Percentiles rank a stretch among this genome's conserved stretches.
Conservation (phyloP, 768 basidiomycete genomes). For the Saitozyma sp. region DNA sequence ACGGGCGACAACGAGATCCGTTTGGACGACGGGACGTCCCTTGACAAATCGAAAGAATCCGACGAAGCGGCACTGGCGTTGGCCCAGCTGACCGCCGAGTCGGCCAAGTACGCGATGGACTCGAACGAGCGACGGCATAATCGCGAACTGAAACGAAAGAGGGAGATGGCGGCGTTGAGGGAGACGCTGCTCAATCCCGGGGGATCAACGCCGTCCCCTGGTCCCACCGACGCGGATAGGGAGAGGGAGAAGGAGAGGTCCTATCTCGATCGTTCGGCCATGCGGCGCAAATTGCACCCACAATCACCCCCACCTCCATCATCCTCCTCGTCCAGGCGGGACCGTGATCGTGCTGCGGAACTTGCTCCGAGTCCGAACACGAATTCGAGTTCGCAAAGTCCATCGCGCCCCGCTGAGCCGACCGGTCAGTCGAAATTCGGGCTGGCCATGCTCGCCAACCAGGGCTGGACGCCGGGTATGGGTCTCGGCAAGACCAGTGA, state of each 20-base stretch:
- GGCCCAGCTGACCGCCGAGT: too few species aligned
- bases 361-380: too few species aligned
- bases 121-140: conserved; percentile 31
- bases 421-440: conserved; percentile 12
- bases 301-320: conserved; percentile 7
- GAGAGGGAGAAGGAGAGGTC: neutral
- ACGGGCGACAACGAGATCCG: conserved; percentile 26
- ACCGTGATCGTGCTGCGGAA: neutral
- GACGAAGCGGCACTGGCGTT: neutral
- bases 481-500: conserved; percentile 32
- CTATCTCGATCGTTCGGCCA: conserved; percentile 45
- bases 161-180: conserved; percentile 32
- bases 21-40: conserved; percentile 27
- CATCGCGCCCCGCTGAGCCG: too few species aligned
- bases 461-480: conserved; percentile 39
- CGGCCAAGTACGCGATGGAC: conserved; percentile 17
- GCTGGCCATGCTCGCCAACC: conserved; percentile 19
- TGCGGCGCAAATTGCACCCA: conserved; percentile 35
- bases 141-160: conserved; percentile 30
- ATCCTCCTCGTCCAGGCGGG: neutral
- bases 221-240: neutral
- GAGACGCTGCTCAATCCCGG: conserved; percentile 22
- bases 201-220: neutral
- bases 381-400: too few species aligned
- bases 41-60: neutral